A percentile compares a stretch with the other conserved stretches of the same genome.
These are phyloP conservation scores for Alternaria dauci DNA, from an alignment of 2,329 filamentous ascomycete species.

Conservation along the genomic window DNA sequence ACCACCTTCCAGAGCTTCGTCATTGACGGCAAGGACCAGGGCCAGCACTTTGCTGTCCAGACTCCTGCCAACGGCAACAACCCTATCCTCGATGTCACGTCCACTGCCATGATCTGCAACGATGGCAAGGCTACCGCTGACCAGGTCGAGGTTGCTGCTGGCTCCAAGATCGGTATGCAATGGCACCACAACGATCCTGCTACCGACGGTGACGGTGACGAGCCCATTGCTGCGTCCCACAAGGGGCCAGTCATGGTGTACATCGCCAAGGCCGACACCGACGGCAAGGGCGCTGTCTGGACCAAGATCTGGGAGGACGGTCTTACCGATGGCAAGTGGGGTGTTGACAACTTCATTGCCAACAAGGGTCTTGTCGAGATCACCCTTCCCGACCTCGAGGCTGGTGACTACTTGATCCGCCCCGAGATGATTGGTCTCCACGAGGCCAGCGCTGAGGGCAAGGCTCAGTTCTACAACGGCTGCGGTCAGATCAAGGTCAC, in stretches of 20 bases:
- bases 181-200: slow-evolving; percentile 59
- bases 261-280: slow-evolving; percentile 54
- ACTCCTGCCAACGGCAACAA: slow-evolving; percentile 53
- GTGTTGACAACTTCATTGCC: slow-evolving; percentile 50
- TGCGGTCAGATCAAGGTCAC: slow-evolving; percentile 54
- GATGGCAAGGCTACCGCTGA: slow-evolving; percentile 44
- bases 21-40: slow-evolving; percentile 51
- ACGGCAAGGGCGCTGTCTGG: slow-evolving; percentile 61
- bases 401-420: slow-evolving; percentile 54
- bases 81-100: slow-evolving; percentile 50
- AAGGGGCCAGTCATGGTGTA: slow-evolving; percentile 63
- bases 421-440: slow-evolving; percentile 56
- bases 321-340: slow-evolving; percentile 47
- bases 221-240: slow-evolving; percentile 63
- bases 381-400: slow-evolving; percentile 49
- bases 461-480: slow-evolving; percentile 56
- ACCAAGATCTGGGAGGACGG: slow-evolving; percentile 55
- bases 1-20: slow-evolving; percentile 53
- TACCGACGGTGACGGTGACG: slow-evolving; percentile 50
- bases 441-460: slow-evolving; percentile 43
- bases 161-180: slow-evolving; percentile 57
- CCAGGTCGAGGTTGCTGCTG: slow-evolving; percentile 57
- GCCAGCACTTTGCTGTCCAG: slow-evolving; percentile 54
- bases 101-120: slow-evolving; percentile 49
- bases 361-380: slow-evolving; percentile 52